Percentiles rank a stretch among this genome's conserved stretches.
phyloP scores from a whole-genome alignment of 306 rosid species.

The Canavalia gladiata region DNA sequence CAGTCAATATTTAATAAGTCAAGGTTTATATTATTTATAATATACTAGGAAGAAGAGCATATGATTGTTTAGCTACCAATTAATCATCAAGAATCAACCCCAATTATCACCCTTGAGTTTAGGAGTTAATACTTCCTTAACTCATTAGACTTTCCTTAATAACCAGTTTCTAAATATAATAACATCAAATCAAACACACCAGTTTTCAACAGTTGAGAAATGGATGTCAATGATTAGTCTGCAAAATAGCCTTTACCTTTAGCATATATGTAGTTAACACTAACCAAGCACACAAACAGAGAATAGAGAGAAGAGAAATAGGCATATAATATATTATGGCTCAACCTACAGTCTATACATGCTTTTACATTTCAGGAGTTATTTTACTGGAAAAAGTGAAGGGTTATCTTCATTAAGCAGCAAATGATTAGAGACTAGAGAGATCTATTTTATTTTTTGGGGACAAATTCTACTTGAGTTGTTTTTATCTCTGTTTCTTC shows the following conservation, averaged over 20 bases:
- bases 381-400: neutral
- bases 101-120: conserved; percentile 21
- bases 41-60: conserved; percentile 3
- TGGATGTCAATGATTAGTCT: neutral
- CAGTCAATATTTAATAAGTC: conserved; percentile 1
- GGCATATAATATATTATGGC: conserved; percentile 5
- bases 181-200: conserved; percentile 29
- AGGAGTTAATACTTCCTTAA: conserved; percentile 12
- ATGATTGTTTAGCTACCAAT: conserved; percentile 7
- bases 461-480: neutral
- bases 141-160: conserved; percentile 1
- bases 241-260: conserved; percentile 22
- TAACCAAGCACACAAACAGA: conserved; percentile 16
- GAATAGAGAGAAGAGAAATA: conserved; percentile 3
- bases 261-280: conserved; percentile 3
- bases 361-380: conserved; percentile 11
- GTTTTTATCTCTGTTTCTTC: neutral
- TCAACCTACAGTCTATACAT: conserved; percentile 13
- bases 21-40: conserved; percentile 26
- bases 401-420: neutral
- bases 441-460: neutral
- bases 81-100: conserved; percentile 17
- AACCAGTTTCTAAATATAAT: conserved; percentile 1
- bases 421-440: neutral
- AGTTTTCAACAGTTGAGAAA: conserved; percentile 28